phyloP scores from a whole-genome alignment of 768 basidiomycete species.

The Naematelia encephala region DNA sequence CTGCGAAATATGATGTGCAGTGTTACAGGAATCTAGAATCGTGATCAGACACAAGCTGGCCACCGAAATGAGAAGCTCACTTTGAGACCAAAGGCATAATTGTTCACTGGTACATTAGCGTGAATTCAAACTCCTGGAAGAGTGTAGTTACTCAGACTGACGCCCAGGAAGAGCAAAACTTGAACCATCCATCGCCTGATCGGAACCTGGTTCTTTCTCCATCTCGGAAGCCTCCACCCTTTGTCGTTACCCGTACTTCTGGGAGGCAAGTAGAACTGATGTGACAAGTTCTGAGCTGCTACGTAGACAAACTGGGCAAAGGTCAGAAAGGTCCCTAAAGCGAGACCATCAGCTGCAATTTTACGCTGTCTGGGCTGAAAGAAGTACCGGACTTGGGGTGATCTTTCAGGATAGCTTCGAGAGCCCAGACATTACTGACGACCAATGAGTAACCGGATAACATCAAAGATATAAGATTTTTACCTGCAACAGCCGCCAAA shows the following conservation, averaged over 20 bases:
- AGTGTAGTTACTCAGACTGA: slow-evolving; percentile 55
- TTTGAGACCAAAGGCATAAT: slow-evolving; percentile 64
- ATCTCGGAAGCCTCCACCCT: slow-evolving; percentile 48
- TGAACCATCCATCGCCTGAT: slow-evolving; percentile 66
- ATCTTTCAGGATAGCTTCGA: slow-evolving; percentile 68
- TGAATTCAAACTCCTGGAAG: neutral
- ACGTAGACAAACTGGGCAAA: slow-evolving; percentile 82
- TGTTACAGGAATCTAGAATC: slow-evolving; percentile 64
- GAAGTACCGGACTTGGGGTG: slow-evolving; percentile 65
- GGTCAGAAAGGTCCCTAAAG: slow-evolving; percentile 71
- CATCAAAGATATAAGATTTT: slow-evolving; percentile 2
- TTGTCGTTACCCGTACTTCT: neutral
- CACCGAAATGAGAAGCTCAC: slow-evolving; percentile 15
- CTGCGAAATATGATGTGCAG: slow-evolving; percentile 82
- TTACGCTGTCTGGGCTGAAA: slow-evolving; percentile 1
- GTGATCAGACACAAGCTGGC: neutral
- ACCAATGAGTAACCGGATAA: neutral
- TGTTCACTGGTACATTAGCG: slow-evolving; percentile 58
- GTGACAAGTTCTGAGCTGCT: slow-evolving; percentile 63
- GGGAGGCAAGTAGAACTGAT: slow-evolving; percentile 57
- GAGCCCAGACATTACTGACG: slow-evolving; percentile 66
- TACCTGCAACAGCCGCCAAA: slow-evolving; percentile 79
- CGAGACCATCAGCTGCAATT: neutral
- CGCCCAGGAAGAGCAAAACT: slow-evolving; percentile 64
- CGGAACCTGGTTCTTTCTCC: slow-evolving; percentile 69